A percentile compares a stretch with the other conserved stretches of the same genome.
Evolutionary conservation across 768 basidiomycete genomes (phyloP).

Genomic region (Russula brevipes): DNA sequence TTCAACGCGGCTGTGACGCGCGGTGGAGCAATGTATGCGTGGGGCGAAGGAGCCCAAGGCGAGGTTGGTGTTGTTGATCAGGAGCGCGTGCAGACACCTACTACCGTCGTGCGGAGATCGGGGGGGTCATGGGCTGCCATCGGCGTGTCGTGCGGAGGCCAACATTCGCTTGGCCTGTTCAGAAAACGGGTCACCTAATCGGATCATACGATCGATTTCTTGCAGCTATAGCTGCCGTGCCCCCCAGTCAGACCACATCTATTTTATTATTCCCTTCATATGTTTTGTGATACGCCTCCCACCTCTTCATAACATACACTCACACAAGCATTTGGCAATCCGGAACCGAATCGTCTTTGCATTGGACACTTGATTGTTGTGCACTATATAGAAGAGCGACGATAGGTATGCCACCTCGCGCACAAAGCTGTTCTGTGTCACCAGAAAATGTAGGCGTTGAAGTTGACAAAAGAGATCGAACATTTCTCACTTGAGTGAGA

Average conservation of each 20-base stretch:
- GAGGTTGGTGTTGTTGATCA: slow-evolving; percentile 57
- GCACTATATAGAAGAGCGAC: neutral
- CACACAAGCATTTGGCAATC: neutral
- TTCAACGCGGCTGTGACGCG: slow-evolving; percentile 67
- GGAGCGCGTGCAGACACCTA: slow-evolving; percentile 59
- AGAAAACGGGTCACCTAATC: slow-evolving; percentile 20
- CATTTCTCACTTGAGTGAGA: too few species aligned
- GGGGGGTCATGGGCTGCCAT: slow-evolving; percentile 66
- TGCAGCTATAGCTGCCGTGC: neutral
- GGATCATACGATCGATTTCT: neutral
- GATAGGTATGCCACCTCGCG: neutral
- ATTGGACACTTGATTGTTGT: slow-evolving; percentile 7
- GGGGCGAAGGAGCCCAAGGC: slow-evolving; percentile 76
- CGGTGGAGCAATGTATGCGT: slow-evolving; percentile 64
- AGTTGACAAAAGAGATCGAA: too few species aligned
- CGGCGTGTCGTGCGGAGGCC: slow-evolving; percentile 69
- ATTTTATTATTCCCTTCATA: slow-evolving; percentile 19
- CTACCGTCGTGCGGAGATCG: slow-evolving; percentile 61
- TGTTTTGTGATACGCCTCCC: slow-evolving; percentile 6
- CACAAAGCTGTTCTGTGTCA: neutral
- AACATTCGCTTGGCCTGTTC: slow-evolving; percentile 55
- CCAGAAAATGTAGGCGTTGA: too few species aligned
- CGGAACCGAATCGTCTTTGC: neutral
- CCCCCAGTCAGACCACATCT: slow-evolving; percentile 3
- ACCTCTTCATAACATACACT: neutral